phyloP scores from a whole-genome alignment of 148 eudicot genomes.

The Persicaria maculosa region DNA sequence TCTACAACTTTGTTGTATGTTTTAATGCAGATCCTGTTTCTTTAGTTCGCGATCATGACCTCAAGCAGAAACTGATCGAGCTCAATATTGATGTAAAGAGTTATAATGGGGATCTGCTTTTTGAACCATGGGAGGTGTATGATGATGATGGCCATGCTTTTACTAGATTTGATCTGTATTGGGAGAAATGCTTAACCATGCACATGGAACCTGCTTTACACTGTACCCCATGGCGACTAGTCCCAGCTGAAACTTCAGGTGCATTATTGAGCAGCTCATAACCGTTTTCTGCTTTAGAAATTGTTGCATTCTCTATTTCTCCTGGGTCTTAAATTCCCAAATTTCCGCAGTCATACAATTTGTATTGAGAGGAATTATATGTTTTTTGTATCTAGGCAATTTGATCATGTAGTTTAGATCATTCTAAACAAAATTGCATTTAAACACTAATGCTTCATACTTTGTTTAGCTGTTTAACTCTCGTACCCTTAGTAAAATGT shows the following conservation, averaged over 20 bases:
- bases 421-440: neutral
- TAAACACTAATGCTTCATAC: neutral
- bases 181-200: conserved; percentile 71
- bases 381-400: too few species aligned
- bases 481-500: neutral
- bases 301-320: too few species aligned
- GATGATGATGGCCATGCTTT: conserved; percentile 70
- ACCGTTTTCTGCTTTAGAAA: neutral
- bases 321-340: too few species aligned
- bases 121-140: conserved; percentile 93
- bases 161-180: conserved; percentile 65
- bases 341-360: too few species aligned
- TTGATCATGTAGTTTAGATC: neutral
- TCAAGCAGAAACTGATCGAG: conserved; percentile 72
- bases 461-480: neutral
- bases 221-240: conserved; percentile 69
- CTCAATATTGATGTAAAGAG: conserved; percentile 54
- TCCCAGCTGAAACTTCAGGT: conserved; percentile 47
- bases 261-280: conserved; percentile 51
- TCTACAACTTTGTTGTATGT: neutral
- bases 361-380: too few species aligned
- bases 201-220: conserved; percentile 51
- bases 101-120: conserved; percentile 79
- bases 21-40: conserved; percentile 81
- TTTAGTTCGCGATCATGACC: conserved; percentile 83